Base-by-base conservation (phyloP, 768 basidiomycete genomes). In the Mycena latifolia region DNA sequence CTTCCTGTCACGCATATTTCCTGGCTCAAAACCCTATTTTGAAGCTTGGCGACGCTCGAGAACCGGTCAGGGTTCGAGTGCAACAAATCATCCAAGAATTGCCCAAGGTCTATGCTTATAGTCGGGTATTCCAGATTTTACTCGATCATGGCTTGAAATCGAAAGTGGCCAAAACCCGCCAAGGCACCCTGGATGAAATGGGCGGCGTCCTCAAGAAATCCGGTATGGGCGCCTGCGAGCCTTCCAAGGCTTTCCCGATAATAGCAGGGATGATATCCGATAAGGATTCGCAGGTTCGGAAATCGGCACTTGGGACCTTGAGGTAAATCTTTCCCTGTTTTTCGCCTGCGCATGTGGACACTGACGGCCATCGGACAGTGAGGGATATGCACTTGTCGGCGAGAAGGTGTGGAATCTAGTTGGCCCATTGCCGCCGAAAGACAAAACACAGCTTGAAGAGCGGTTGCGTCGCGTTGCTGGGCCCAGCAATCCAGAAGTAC, bases 361-460 rank as follows among this genome's bases (percentile, higher is more conserved):
- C n/a, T 69, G 69, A 55, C 14, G 37, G 27, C 55, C 37, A 51
- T 72, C 65, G 43, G 69, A 17, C 73, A 95, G 95, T 61, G 93
- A 96, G 75, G 91, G 85, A 4, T 97, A 95, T 75, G 82, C 86
- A 11, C 84, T 94, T 17, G 86, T 93, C 22, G 96, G 96, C 22
- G 95, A 97, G 72, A 92, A 89, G 71, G 87, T 96, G 15, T 96
- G 93, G 93, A 80, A 85, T 14, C 77, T 91, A 12, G 92, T 95
- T 47, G 94, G 94, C 1, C 71, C 83, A 11, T 80, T 98, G 29
- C 86, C 91, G 48, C 81, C 92, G 6, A 97, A 97, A 76, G 95
- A 96, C 73, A 95, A 93, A 73, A 95, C 94, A 11, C 94, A 96
- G 72, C 85, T 98, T 31, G 95, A 97, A 77, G 96, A 96, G 73